Evolutionary conservation across 2,329 filamentous ascomycete species (phyloP).

Genomic region (Ophioceras dolichostomum): DNA sequence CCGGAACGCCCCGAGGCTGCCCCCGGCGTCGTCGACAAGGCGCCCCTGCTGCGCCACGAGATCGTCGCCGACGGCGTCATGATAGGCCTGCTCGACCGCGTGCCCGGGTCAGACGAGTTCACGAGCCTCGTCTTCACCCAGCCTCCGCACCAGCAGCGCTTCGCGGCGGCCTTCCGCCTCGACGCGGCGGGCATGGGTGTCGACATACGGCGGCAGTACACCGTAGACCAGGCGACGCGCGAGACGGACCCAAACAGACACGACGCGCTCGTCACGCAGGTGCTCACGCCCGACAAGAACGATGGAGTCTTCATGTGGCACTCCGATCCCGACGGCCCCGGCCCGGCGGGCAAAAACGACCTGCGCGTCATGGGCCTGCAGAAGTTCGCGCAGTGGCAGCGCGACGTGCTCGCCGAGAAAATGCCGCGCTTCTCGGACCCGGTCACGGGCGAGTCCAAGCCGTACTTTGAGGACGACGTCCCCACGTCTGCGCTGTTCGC

Average conservation of each 20-base stretch:
- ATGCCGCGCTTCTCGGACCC: neutral
- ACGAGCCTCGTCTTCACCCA: conserved; percentile 17
- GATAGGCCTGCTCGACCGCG: conserved; percentile 18
- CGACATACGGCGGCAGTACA: conserved; percentile 13
- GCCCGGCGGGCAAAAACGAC: neutral
- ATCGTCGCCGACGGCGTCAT: conserved; percentile 18
- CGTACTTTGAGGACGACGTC: neutral
- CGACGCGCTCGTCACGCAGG: conserved; percentile 1
- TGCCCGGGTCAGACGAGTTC: conserved; percentile 13
- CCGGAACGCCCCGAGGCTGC: neutral
- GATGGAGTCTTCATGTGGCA: neutral
- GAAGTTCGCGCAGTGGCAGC: neutral
- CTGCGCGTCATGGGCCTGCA: conserved; percentile 4
- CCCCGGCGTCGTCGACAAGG: conserved; percentile 9
- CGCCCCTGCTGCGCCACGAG: conserved; percentile 17
- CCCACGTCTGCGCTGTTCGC: conserved; percentile 8
- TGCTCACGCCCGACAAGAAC: neutral
- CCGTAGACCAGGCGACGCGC: conserved; percentile 6
- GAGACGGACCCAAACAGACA: conserved; percentile 3
- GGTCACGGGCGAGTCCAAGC: neutral
- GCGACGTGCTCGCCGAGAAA: neutral
- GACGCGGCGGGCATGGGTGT: conserved; percentile 6
- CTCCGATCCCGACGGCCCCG: neutral
- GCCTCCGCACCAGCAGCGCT: conserved; percentile 25
- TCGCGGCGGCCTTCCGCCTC: conserved; percentile 12